Base-by-base conservation (phyloP, 2,329 filamentous ascomycete genomes). In the Sporothrix mexicana region DNA sequence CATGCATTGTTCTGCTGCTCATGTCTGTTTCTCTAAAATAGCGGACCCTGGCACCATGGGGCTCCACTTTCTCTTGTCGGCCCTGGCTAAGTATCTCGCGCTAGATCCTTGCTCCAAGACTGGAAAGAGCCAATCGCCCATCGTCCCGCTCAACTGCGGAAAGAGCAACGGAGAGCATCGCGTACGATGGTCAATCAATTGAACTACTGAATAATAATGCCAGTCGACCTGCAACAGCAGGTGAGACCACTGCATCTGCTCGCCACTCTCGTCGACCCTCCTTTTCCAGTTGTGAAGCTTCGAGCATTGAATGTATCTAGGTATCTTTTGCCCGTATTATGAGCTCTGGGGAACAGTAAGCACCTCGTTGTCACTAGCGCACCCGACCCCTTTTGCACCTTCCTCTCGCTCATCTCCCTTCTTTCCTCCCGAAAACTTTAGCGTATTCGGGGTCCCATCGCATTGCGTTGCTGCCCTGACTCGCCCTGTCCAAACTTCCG, bases 81-180 rank as follows among this genome's bases (percentile, higher is more conserved):
- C 70, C 62, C 70, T 68, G 62, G 62, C 62, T 68, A 68, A 53
- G 61, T 71, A 72, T 69, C 41, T 53, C 13, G 61, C 70, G 51
- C 53, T 68, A 59, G 62, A 61, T 68, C 62, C 62, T 43, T 68
- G 61, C 61, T 51, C 36, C 36, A 23, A 45, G n/a, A 45, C 10
- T n/a, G 45, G 61, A 64, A 64, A 45, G 61, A 69, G 49, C 49
- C 64, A 66, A 49, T 66, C 62, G 20, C 62, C 43, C n/a, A 66
- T n/a, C 59, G 59, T 47, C 64, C 45, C 66, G 9, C 30, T 69
- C 51, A 70, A 23, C 30, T 36, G 30, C 5, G 53, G 68, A 70
- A 47, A 55, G 66, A 55, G 45, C 57, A 25, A 61, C 30, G 25
- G 15, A 23, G 9, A 41, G 25, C 64, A 67, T 12, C 23, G 23